Conservation (phyloP, 768 basidiomycete species). For the Termitomyces sp. region DNA sequence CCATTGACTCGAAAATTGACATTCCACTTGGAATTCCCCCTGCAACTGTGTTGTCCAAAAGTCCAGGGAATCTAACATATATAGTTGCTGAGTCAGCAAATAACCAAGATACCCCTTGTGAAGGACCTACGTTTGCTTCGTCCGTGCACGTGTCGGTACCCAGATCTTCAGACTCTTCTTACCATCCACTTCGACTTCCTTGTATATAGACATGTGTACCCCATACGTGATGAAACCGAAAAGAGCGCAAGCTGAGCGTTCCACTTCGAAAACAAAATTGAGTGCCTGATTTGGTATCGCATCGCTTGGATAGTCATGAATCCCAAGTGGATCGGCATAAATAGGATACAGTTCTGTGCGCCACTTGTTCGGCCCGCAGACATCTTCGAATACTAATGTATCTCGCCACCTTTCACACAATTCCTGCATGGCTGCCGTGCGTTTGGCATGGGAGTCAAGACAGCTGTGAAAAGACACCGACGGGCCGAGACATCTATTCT, state of each 20-base stretch:
- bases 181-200: conserved; percentile 30
- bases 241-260: conserved; percentile 80
- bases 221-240: conserved; percentile 92
- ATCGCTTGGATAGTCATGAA: conserved; percentile 38
- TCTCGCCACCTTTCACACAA: conserved; percentile 77
- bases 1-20: conserved; percentile 61
- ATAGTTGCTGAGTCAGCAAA: background rate
- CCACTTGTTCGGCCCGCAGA: conserved; percentile 79
- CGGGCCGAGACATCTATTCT: conserved; percentile 20
- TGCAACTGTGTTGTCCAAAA: conserved; percentile 86
- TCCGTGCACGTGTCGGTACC: conserved; percentile 81
- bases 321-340: conserved; percentile 65
- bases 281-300: conserved; percentile 24
- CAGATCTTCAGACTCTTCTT: conserved; percentile 55
- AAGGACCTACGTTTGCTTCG: conserved; percentile 77
- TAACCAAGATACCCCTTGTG: background rate
- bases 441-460: conserved; percentile 49
- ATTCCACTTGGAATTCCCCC: conserved; percentile 88
- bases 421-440: conserved; percentile 56
- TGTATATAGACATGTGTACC: conserved; percentile 82
- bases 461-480: conserved; percentile 46
- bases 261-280: conserved; percentile 84
- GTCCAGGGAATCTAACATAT: conserved; percentile 43
- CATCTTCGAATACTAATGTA: conserved; percentile 48
- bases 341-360: conserved; percentile 78